Evolutionary conservation across 129 eudicot species (phyloP).

Genomic region (Lactuca sativa): DNA sequence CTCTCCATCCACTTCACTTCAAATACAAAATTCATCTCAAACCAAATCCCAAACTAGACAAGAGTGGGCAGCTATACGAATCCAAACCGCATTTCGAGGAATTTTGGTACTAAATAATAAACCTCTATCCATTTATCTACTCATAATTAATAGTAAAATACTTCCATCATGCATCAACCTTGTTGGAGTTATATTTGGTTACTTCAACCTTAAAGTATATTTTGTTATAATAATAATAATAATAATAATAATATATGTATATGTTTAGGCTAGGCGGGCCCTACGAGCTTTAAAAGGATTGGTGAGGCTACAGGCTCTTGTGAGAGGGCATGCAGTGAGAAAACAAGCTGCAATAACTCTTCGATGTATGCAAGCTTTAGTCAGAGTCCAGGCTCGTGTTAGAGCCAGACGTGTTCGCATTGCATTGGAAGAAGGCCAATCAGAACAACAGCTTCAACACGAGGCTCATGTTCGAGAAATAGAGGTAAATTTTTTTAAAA

Average conservation of each 20-base stretch:
- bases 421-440: slow-evolving; percentile 70
- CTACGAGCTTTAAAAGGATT: slow-evolving; percentile 79
- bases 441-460: slow-evolving; percentile 59
- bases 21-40: slow-evolving; percentile 44
- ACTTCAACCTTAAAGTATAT: slow-evolving; percentile 11
- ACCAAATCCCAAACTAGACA: slow-evolving; percentile 43
- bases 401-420: slow-evolving; percentile 88
- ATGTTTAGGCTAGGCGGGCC: slow-evolving; percentile 80
- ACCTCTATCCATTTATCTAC: background rate
- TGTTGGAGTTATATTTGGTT: background rate
- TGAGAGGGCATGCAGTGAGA: slow-evolving; percentile 88
- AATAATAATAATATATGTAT: slow-evolving; percentile 1
- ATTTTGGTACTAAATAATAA: slow-evolving; percentile 52
- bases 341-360: slow-evolving; percentile 92
- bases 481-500: slow-evolving; percentile 48
- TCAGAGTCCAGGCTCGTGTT: slow-evolving; percentile 91
- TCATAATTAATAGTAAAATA: background rate
- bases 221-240: slow-evolving; percentile 8
- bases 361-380: slow-evolving; percentile 91
- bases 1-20: slow-evolving; percentile 57
- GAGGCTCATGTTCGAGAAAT: slow-evolving; percentile 80
- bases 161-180: background rate
- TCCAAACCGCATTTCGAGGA: slow-evolving; percentile 85
- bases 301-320: slow-evolving; percentile 88
- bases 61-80: slow-evolving; percentile 80